Evolutionary conservation across 106 monocot species (phyloP).

Genomic region (Dioscorea dumetorum): DNA sequence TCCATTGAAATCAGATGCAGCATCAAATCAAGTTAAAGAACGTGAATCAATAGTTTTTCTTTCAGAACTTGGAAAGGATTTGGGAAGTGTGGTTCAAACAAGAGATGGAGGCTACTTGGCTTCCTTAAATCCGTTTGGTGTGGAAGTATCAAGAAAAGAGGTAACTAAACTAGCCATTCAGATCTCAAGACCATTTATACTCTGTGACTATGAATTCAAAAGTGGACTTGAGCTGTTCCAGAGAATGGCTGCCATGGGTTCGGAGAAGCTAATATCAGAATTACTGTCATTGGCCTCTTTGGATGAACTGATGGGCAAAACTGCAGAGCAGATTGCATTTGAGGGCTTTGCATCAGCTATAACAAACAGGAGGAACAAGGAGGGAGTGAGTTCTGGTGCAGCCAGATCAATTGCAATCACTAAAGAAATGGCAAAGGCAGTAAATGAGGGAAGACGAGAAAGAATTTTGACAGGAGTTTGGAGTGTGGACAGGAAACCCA

Average conservation of each 20-base stretch:
- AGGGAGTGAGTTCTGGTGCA: conserved; percentile 64
- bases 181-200: conserved; percentile 63
- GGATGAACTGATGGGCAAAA: conserved; percentile 83
- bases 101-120: conserved; percentile 85
- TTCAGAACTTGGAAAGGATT: conserved; percentile 74
- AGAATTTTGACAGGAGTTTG: conserved; percentile 66
- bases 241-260: conserved; percentile 50
- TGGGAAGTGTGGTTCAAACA: conserved; percentile 74
- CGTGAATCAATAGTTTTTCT: conserved; percentile 19
- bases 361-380: conserved; percentile 58
- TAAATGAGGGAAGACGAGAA: conserved; percentile 51
- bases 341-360: conserved; percentile 84
- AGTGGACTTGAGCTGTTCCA: conserved; percentile 75
- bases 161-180: conserved; percentile 80
- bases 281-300: conserved; percentile 35
- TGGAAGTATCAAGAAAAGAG: conserved; percentile 31
- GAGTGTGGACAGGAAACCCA: conserved; percentile 51
- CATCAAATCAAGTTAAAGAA: not conserved
- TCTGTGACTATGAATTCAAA: conserved; percentile 23
- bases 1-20: not conserved
- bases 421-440: conserved; percentile 43
- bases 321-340: conserved; percentile 86
- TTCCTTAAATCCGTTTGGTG: conserved; percentile 61
- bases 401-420: conserved; percentile 46
- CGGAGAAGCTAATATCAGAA: conserved; percentile 34